These are phyloP conservation scores for Amauroascus niger DNA, from an alignment of 2,329 filamentous ascomycete genomes.

Conservation along the genomic window DNA sequence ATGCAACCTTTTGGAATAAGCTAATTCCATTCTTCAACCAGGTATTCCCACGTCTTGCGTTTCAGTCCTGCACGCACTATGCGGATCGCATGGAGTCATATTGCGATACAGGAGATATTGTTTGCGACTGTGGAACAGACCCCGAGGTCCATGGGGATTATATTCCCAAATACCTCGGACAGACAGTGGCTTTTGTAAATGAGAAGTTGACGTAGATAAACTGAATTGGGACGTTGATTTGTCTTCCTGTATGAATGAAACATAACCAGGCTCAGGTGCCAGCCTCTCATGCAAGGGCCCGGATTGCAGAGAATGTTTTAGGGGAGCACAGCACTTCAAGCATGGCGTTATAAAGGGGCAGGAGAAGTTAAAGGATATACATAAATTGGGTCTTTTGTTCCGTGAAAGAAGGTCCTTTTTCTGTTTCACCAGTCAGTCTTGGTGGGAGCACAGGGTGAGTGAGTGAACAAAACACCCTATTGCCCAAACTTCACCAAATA, in stretches of 20 bases:
- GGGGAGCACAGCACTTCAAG: no score
- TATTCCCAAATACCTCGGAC: conserved; percentile 8
- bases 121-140: conserved; percentile 10
- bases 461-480: no score
- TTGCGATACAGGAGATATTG: conserved; percentile 13
- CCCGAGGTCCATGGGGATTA: conserved; percentile 9
- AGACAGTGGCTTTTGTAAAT: conserved; percentile 4
- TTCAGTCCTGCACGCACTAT: conserved; percentile 6
- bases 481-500: no score
- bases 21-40: not conserved
- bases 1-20: not conserved
- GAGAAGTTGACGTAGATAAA: not conserved
- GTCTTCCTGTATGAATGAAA: not conserved
- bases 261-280: no score
- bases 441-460: no score
- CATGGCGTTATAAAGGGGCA: no score
- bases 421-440: no score
- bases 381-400: no score
- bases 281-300: no score
- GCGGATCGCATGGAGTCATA: conserved; percentile 9
- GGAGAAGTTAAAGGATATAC: no score
- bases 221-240: not conserved
- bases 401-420: no score
- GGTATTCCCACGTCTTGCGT: conserved; percentile 11
- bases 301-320: no score